phyloP scores from a whole-genome alignment of 768 basidiomycete species.

The Suillus paluster region DNA sequence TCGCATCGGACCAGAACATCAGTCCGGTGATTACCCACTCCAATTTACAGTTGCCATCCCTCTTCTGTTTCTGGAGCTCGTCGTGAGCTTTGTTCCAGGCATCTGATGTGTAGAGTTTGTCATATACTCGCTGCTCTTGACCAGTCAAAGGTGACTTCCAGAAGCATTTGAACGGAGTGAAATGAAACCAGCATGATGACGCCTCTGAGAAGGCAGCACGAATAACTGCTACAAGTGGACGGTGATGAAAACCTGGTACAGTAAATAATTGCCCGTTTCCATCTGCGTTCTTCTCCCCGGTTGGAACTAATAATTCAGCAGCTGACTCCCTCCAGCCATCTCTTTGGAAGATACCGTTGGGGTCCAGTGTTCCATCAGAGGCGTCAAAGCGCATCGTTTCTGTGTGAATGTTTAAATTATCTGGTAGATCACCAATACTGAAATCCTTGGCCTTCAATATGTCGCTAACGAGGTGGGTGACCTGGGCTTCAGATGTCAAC shows the following conservation, averaged over 20 bases:
- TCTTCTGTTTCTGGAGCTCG: constrained; percentile 16
- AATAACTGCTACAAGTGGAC: constrained; percentile 19
- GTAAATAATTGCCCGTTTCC: constrained; percentile 8
- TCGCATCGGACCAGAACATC: constrained; percentile 38
- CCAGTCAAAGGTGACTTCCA: background rate
- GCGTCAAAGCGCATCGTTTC: background rate
- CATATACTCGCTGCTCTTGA: constrained; percentile 2
- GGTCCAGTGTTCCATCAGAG: background rate
- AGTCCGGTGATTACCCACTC: constrained; percentile 21
- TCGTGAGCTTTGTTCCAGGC: constrained; percentile 18
- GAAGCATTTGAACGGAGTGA: constrained; percentile 3
- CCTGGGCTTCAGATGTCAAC: background rate
- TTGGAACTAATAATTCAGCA: constrained; percentile 16
- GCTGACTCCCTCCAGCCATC: constrained; percentile 17
- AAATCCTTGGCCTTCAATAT: constrained; percentile 14
- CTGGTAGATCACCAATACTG: background rate
- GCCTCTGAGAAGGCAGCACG: constrained; percentile 7
- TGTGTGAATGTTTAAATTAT: background rate
- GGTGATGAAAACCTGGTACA: constrained; percentile 15
- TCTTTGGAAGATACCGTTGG: background rate
- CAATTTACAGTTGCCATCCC: constrained; percentile 21
- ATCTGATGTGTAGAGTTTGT: constrained; percentile 21
- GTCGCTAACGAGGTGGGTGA: constrained; percentile 8
- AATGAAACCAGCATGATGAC: constrained; percentile 9
- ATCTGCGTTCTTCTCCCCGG: background rate